Conservation (phyloP, 176 grass and related monocot species). For the Saccharum officinarum region DNA sequence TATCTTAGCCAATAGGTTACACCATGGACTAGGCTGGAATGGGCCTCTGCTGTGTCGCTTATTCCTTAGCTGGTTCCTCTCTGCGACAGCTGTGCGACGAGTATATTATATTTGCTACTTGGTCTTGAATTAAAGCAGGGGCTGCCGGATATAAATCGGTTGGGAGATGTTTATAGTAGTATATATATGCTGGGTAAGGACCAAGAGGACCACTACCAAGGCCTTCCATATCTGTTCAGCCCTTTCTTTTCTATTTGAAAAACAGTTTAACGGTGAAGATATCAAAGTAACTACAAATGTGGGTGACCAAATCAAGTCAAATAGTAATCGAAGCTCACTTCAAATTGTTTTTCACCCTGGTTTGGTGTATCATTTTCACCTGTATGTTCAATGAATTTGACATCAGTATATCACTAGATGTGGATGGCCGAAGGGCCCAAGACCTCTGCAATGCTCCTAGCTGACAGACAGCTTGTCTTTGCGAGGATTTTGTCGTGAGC, state of each 20-base stretch:
- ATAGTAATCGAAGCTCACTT: neutral
- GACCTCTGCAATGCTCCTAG: neutral
- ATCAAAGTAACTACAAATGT: neutral
- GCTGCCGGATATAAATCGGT: constrained; percentile 34
- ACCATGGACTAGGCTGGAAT: constrained; percentile 62
- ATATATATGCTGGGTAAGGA: constrained; percentile 5
- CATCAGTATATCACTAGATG: neutral
- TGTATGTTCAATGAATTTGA: constrained; percentile 4
- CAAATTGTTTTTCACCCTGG: neutral
- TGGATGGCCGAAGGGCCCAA: neutral
- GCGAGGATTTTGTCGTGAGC: constrained; percentile 31
- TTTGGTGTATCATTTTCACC: neutral
- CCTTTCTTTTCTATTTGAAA: constrained; percentile 18
- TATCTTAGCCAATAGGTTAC: constrained; percentile 52
- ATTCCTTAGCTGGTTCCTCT: constrained; percentile 39
- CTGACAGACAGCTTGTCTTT: constrained; percentile 34
- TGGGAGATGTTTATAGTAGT: neutral
- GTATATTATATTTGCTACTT: constrained; percentile 36
- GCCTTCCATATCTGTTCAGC: constrained; percentile 17
- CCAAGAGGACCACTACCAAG: constrained; percentile 27
- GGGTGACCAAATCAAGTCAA: constrained; percentile 15
- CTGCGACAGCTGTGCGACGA: constrained; percentile 49
- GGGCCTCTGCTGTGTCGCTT: constrained; percentile 51
- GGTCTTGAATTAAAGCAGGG: constrained; percentile 41
- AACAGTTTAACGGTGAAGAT: constrained; percentile 32